phyloP scores from a whole-genome alignment of 805 yeast species.

The Wickerhamiella occidentalis region DNA sequence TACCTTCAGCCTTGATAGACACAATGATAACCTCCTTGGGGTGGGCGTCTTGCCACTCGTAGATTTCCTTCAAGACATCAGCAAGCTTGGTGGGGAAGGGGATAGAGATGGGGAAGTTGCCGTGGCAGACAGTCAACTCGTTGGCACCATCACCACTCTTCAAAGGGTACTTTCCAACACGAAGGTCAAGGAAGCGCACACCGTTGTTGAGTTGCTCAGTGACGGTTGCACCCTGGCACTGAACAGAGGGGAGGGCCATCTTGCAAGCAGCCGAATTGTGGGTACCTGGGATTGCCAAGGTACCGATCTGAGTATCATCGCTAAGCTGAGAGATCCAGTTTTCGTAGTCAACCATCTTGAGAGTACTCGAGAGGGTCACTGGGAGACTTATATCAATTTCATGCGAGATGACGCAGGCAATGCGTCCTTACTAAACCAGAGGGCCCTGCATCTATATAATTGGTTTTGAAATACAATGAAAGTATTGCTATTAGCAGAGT shows the following conservation, averaged over 20 bases:
- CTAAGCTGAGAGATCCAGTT: slow-evolving; percentile 44
- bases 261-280: slow-evolving; percentile 69
- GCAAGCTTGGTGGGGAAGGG: slow-evolving; percentile 43
- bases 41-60: slow-evolving; percentile 41
- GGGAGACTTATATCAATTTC: neutral
- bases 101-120: slow-evolving; percentile 60
- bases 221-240: slow-evolving; percentile 55
- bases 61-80: slow-evolving; percentile 45
- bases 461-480: neutral
- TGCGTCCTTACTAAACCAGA: neutral
- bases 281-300: slow-evolving; percentile 68
- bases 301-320: slow-evolving; percentile 41
- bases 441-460: neutral
- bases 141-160: slow-evolving; percentile 22
- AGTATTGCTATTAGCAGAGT: too few relatives aligned
- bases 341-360: slow-evolving; percentile 7
- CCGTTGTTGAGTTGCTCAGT: slow-evolving; percentile 56
- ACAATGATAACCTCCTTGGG: slow-evolving; percentile 51
- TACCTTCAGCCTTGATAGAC: slow-evolving; percentile 64
- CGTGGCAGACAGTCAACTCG: slow-evolving; percentile 58
- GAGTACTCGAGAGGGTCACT: neutral
- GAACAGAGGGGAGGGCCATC: slow-evolving; percentile 59
- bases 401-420: neutral
- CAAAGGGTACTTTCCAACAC: slow-evolving; percentile 28
- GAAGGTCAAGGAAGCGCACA: slow-evolving; percentile 60